Evolutionary conservation across 192 early-diverging fungal genomes (phyloP), one percentile per base, ranked within the genome.

Genomic region (Podila minutissima): DNA sequence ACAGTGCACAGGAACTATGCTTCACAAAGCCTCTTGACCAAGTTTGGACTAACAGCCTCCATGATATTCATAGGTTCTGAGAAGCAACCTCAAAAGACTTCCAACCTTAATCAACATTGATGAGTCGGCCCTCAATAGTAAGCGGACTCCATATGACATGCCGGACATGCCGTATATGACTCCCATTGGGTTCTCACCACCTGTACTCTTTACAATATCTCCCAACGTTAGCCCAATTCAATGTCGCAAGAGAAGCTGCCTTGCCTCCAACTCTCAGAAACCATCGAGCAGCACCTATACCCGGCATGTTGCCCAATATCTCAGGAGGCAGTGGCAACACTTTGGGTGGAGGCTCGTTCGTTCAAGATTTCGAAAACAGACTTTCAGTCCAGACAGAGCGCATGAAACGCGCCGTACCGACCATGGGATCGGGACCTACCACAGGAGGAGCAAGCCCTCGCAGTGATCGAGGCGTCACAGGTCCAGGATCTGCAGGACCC

Each of bases 81-180:
- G 83, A 66, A 84, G 83, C 11, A 74, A 85, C 35, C 64, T 75
- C 6, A 86, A 76, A 46, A 72, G 78, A 59, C 55, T 86, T 2
- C 89, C 89, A 20, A 82, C 83, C 37, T 64, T 90, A 4, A 74
- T 86, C 7, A 87, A 86, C 71, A 78, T 88, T 62, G 89, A 90
- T 58, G 86, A 85, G 59, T 64, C 69, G 10, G 71, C 81, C 22
- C 46, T 87, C 49, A 84, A 82, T 58, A 74, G 75, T 78, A 71
- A 33, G 72, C 29, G 31, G n/a, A 33, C 32, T 55, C 22, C 0
- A 61, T 5, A 61, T 32, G 41, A 46, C 41, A 46, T 12, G 15
- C 15, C 13, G 41, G 12, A 46, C 41, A 46, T 46, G 41, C 11
- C 11, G 35, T 37, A 37, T 6, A 37, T 37, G 35, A 37, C 35